These are phyloP conservation scores for Trypanosoma scelopori DNA, from an alignment of 208 protist genomes.

Conservation along the genomic window DNA sequence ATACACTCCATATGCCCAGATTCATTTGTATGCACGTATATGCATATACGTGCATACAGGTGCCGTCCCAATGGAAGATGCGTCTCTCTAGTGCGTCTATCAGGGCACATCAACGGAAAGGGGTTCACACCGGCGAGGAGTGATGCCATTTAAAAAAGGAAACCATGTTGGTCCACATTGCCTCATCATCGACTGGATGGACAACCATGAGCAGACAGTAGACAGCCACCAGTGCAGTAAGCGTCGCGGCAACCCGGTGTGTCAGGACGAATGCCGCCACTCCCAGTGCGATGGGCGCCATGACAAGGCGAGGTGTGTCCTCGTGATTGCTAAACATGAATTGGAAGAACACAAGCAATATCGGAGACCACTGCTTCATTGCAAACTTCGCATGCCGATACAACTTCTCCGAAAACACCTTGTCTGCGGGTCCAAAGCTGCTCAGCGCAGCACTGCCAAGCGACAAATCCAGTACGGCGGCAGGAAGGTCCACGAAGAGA, in stretches of 20 bases:
- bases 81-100: no score
- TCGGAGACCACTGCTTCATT: conserved; percentile 22
- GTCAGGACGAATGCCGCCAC: conserved; percentile 8
- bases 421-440: conserved; percentile 6
- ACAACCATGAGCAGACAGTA: background rate
- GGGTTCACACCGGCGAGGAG: background rate
- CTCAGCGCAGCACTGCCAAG: background rate
- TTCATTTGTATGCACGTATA: no score
- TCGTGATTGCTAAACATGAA: background rate
- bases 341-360: conserved; percentile 9
- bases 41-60: no score
- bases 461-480: conserved; percentile 21
- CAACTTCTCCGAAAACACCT: conserved; percentile 13
- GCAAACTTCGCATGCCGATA: conserved; percentile 2
- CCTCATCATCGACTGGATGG: conserved; percentile 9
- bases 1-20: no score
- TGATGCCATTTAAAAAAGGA: background rate
- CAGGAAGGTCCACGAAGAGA: conserved; percentile 45
- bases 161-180: background rate
- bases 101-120: no score
- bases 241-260: background rate
- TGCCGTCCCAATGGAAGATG: no score
- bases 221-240: background rate
- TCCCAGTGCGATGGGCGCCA: conserved; percentile 12
- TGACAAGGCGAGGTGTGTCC: conserved; percentile 2